Conservation (phyloP, 164 flowering plant genomes). For the Macadamia integrifolia region DNA sequence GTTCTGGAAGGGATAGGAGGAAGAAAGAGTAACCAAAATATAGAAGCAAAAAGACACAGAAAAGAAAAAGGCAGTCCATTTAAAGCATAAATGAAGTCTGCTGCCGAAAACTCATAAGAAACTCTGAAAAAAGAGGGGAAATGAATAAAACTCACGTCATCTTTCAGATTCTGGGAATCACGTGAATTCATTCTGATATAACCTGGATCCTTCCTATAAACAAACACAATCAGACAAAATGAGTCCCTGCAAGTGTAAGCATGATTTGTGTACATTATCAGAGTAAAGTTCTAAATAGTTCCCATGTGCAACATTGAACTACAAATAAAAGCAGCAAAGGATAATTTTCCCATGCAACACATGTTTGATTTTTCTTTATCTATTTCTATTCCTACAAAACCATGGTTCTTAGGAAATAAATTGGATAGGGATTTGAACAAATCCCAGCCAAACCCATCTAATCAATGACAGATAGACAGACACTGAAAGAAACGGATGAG, state of each 20-base stretch:
- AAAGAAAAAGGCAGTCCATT: neutral
- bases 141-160: slow-evolving; percentile 57
- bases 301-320: too few species aligned
- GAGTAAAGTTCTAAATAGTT: too few species aligned
- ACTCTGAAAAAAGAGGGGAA: neutral
- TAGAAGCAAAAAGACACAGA: neutral
- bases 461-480: too few species aligned
- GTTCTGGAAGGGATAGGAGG: neutral
- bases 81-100: neutral
- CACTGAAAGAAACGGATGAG: too few species aligned
- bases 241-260: neutral
- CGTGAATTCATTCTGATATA: slow-evolving; percentile 63
- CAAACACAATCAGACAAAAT: slow-evolving; percentile 16
- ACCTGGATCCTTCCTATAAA: slow-evolving; percentile 87
- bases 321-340: too few species aligned
- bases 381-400: too few species aligned
- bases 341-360: too few species aligned
- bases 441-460: too few species aligned
- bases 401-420: too few species aligned
- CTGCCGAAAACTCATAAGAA: neutral
- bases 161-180: slow-evolving; percentile 69
- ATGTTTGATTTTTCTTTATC: too few species aligned
- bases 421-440: too few species aligned
- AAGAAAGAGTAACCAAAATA: neutral
- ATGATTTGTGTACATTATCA: neutral